These are phyloP conservation scores for Cydonia oblonga DNA, from an alignment of 331 rosid genomes.

Conservation along the genomic window DNA sequence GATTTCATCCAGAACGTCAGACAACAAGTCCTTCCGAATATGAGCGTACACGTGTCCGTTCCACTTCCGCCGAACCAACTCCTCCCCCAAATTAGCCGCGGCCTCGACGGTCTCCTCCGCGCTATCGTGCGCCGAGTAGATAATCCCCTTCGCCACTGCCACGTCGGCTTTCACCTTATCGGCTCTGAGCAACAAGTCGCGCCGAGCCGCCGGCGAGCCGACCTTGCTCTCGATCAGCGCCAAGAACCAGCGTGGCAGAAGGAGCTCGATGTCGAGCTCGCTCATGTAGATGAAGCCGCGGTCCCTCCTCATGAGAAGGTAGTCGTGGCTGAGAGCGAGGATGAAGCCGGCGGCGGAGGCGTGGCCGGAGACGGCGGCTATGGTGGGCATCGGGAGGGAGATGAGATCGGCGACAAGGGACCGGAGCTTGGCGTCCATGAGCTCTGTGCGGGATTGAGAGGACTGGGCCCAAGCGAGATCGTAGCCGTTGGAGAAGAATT, in stretches of 20 bases:
- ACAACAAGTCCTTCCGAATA: conserved; percentile 35
- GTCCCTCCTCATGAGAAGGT: conserved; percentile 58
- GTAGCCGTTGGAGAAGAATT: conserved; percentile 85
- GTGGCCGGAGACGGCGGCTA: conserved; percentile 75
- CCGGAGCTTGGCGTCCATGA: conserved; percentile 27
- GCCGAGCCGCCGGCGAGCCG: conserved; percentile 33
- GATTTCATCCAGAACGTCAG: conserved; percentile 20
- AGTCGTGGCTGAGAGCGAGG: conserved; percentile 64
- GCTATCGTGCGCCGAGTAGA: conserved; percentile 45
- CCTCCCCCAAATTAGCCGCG: conserved; percentile 14
- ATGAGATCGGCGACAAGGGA: conserved; percentile 44
- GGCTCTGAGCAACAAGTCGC: conserved; percentile 46
- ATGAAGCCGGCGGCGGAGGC: conserved; percentile 68
- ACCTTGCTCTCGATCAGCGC: conserved; percentile 36
- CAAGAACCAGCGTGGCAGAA: conserved; percentile 47
- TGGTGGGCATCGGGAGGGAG: conserved; percentile 65
- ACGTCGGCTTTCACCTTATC: conserved; percentile 47
- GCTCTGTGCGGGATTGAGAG: conserved; percentile 2
- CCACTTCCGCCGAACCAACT: conserved; percentile 43
- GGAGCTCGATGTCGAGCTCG: conserved; percentile 56
- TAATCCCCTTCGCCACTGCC: conserved; percentile 45
- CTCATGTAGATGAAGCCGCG: conserved; percentile 81
- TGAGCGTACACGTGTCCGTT: conserved; percentile 63
- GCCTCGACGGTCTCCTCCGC: conserved; percentile 29
- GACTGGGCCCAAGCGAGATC: conserved; percentile 48